phyloP scores from a whole-genome alignment of 352 stramenopile genomes.

The Pythium folliculosum region DNA sequence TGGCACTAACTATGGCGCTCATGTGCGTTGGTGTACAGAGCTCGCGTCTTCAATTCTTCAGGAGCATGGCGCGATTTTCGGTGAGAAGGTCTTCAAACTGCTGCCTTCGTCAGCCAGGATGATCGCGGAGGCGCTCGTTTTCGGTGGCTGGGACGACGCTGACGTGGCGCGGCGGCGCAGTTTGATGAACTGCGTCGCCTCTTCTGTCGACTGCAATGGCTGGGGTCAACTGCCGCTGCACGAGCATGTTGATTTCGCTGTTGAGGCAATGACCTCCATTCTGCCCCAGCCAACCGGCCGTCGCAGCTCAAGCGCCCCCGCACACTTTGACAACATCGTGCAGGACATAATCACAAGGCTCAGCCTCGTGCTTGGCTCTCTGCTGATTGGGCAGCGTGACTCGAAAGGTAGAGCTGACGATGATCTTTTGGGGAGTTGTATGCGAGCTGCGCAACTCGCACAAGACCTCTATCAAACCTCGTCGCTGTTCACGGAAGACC shows the following conservation, averaged over 20 bases:
- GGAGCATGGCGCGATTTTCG: slow-evolving; percentile 17
- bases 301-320: background rate
- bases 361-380: slow-evolving; percentile 4
- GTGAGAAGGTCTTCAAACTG: slow-evolving; percentile 10
- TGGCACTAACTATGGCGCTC: background rate
- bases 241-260: slow-evolving; percentile 2
- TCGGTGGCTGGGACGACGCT: background rate
- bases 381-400: background rate
- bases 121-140: background rate
- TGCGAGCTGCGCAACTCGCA: background rate
- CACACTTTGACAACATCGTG: background rate
- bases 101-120: slow-evolving; percentile 13
- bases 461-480: background rate
- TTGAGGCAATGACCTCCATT: background rate
- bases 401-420: background rate
- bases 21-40: slow-evolving; percentile 15
- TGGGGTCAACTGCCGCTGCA: slow-evolving; percentile 18
- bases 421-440: background rate
- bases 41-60: slow-evolving; percentile 2
- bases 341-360: background rate
- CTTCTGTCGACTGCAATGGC: background rate
- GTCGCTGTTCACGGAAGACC: background rate
- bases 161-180: background rate
- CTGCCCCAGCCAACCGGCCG: background rate
- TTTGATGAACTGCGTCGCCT: slow-evolving; percentile 9